Evolutionary conservation across 257 asterid species (phyloP).

Genomic region (Salvia rosmarinus): DNA sequence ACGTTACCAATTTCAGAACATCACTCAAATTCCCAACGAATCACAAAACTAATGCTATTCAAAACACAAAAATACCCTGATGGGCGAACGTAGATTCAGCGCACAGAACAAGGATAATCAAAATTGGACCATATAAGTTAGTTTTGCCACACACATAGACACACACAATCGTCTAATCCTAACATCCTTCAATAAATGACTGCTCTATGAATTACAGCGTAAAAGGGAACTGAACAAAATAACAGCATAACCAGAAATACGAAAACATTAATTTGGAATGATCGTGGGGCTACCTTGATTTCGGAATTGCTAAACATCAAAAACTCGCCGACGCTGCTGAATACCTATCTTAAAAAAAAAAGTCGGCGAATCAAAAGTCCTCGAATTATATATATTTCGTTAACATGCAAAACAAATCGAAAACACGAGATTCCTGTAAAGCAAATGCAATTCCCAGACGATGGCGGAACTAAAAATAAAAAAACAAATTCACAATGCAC

Average conservation of each 20-base stretch:
- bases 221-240: not conserved
- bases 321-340: conserved; percentile 32
- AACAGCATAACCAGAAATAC: not conserved
- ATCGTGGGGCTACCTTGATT: conserved; percentile 35
- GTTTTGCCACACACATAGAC: not conserved
- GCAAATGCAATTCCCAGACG: conserved; percentile 19
- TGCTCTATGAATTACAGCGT: not conserved
- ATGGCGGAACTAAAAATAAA: conserved; percentile 1
- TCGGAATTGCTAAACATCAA: conserved; percentile 20
- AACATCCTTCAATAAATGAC: not conserved
- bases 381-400: conserved; percentile 31
- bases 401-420: conserved; percentile 35
- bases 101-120: conserved; percentile 1
- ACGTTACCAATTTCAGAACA: conserved; percentile 9
- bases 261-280: not conserved
- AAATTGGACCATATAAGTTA: not conserved
- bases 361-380: conserved; percentile 31
- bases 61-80: conserved; percentile 3
- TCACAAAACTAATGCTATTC: conserved; percentile 1
- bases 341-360: conserved; percentile 32
- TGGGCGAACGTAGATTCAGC: conserved; percentile 18
- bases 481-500: not conserved
- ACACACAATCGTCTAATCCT: conserved; percentile 7
- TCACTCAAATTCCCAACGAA: not conserved
- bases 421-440: conserved; percentile 22